phyloP scores from a whole-genome alignment of 192 early-diverging fungal species.

The Coemansia furcata region DNA sequence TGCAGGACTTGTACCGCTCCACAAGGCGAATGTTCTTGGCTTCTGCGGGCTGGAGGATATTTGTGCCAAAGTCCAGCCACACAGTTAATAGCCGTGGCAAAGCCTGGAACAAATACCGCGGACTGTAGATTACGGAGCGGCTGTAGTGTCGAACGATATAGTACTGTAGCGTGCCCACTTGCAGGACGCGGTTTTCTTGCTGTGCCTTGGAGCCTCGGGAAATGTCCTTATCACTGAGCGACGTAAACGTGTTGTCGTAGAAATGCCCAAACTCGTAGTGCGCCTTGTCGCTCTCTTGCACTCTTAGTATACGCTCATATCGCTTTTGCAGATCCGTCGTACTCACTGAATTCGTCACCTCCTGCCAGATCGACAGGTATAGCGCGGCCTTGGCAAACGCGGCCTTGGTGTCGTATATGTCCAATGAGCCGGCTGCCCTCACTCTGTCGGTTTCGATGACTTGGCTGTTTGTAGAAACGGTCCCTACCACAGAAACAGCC shows the following conservation, averaged over 20 bases:
- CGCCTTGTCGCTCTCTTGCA: slow-evolving; percentile 49
- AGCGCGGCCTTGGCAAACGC: slow-evolving; percentile 40
- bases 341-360: slow-evolving; percentile 22
- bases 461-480: not conserved
- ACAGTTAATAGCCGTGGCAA: slow-evolving; percentile 81
- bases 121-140: slow-evolving; percentile 62
- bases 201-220: slow-evolving; percentile 14
- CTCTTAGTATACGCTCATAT: slow-evolving; percentile 28
- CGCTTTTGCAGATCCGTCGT: slow-evolving; percentile 14
- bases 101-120: slow-evolving; percentile 80
- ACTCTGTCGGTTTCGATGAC: not conserved
- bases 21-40: slow-evolving; percentile 39
- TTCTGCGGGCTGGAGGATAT: slow-evolving; percentile 20
- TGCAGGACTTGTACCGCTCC: slow-evolving; percentile 54
- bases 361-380: slow-evolving; percentile 41
- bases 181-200: slow-evolving; percentile 19
- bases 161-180: slow-evolving; percentile 42
- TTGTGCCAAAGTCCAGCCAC: slow-evolving; percentile 75
- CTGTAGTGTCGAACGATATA: slow-evolving; percentile 46
- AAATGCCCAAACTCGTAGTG: slow-evolving; percentile 45
- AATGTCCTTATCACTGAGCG: slow-evolving; percentile 17
- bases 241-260: slow-evolving; percentile 34
- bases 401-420: slow-evolving; percentile 18
- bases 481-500: not conserved
- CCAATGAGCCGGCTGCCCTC: not conserved